A percentile compares a stretch with the other conserved stretches of the same genome.
phyloP scores from a whole-genome alignment of 805 yeast genomes.

The Candida chilensis region DNA sequence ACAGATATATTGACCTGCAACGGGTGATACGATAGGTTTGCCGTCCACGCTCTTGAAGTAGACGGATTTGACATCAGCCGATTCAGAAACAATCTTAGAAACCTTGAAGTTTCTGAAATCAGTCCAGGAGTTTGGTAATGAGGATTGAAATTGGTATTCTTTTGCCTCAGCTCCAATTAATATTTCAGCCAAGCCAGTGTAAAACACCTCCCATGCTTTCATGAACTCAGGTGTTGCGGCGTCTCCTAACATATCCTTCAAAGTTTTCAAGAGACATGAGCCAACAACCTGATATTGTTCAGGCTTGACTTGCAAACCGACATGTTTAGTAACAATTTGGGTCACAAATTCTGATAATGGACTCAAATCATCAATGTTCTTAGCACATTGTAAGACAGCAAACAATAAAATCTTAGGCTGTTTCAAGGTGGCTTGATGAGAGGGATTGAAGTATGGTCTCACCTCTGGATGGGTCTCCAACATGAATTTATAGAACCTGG shows the following conservation, averaged over 20 bases:
- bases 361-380: slow-evolving; percentile 49
- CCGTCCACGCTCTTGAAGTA: slow-evolving; percentile 38
- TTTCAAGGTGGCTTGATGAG: slow-evolving; percentile 41
- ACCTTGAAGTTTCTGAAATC: slow-evolving; percentile 48
- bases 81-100: slow-evolving; percentile 28
- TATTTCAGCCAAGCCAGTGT: slow-evolving; percentile 51
- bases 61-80: slow-evolving; percentile 38
- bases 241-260: slow-evolving; percentile 43
- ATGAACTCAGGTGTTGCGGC: slow-evolving; percentile 52
- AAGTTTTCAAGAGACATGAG: slow-evolving; percentile 39
- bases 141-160: slow-evolving; percentile 25
- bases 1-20: slow-evolving; percentile 39
- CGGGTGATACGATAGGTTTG: slow-evolving; percentile 8
- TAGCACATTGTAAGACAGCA: slow-evolving; percentile 53
- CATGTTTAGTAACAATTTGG: slow-evolving; percentile 57
- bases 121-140: slow-evolving; percentile 39
- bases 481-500: slow-evolving; percentile 48
- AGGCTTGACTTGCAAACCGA: slow-evolving; percentile 51
- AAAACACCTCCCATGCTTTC: slow-evolving; percentile 60
- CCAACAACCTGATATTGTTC: slow-evolving; percentile 67
- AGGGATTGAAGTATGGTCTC: slow-evolving; percentile 48
- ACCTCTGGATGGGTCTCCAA: slow-evolving; percentile 43
- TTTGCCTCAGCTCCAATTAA: slow-evolving; percentile 46
- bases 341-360: slow-evolving; percentile 45
- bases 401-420: slow-evolving; percentile 62